These are phyloP conservation scores for Colletotrichum sp. DNA, from an alignment of 2,329 filamentous ascomycete genomes.

Conservation along the genomic window DNA sequence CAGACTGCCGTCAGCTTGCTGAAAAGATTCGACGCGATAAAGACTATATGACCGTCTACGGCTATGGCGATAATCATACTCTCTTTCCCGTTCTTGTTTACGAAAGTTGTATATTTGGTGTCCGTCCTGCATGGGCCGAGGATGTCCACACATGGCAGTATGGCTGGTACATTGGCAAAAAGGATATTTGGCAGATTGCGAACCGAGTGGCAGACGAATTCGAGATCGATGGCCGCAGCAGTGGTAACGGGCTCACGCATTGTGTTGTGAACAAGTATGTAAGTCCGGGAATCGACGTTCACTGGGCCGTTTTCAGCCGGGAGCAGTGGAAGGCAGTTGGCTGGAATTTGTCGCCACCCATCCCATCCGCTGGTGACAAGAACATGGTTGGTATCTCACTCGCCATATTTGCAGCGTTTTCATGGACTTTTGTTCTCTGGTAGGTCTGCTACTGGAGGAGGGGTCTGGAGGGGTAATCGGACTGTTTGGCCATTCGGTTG, in stretches of 20 bases:
- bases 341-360: not conserved
- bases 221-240: not conserved
- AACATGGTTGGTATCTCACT: not conserved
- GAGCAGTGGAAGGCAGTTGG: not conserved
- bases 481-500: not conserved
- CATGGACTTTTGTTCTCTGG: not conserved
- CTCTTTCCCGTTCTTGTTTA: not conserved
- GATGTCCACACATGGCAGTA: not conserved
- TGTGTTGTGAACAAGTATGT: not conserved
- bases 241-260: not conserved
- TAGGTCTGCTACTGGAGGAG: not conserved
- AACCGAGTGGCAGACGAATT: not conserved
- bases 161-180: not conserved
- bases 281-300: not conserved
- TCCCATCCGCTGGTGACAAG: not conserved
- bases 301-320: not conserved
- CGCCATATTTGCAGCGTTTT: not conserved
- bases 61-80: slow-evolving; percentile 1
- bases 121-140: not conserved
- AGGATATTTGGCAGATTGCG: not conserved
- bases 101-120: slow-evolving; percentile 3
- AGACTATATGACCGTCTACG: not conserved
- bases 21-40: not conserved
- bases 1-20: not conserved
- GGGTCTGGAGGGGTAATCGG: not conserved